Evolutionary conservation across 2,329 filamentous ascomycete species (phyloP).

Genomic region (Trichoderma lentiforme): DNA sequence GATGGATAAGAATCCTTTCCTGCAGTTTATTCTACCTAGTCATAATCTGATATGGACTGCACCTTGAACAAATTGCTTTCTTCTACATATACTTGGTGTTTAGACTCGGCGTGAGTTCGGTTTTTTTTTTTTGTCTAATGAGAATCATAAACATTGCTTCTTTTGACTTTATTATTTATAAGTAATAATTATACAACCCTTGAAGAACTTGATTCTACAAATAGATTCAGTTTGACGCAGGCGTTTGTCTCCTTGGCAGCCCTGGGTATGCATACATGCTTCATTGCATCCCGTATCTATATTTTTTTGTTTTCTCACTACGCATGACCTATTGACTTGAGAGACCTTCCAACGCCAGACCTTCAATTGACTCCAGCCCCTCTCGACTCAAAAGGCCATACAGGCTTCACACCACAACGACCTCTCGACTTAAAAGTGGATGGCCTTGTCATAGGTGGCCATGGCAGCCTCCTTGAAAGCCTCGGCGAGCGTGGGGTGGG

Average conservation of each 20-base stretch:
- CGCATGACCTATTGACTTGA: neutral
- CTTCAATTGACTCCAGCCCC: neutral
- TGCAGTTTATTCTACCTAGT: too few relatives aligned
- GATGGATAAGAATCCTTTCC: too few relatives aligned
- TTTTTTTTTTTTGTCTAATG: too few relatives aligned
- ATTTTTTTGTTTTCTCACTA: slow-evolving; percentile 5
- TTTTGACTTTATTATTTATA: slow-evolving; percentile 13
- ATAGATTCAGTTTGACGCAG: neutral
- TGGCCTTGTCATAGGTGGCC: slow-evolving; percentile 92
- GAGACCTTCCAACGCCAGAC: neutral
- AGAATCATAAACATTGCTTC: neutral
- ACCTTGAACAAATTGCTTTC: too few relatives aligned
- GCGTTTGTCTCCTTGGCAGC: neutral
- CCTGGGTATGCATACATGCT: neutral
- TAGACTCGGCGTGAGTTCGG: neutral
- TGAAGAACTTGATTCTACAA: slow-evolving; percentile 12
- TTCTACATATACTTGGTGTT: neutral
- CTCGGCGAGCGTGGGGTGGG: slow-evolving; percentile 92
- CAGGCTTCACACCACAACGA: neutral
- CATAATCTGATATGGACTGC: too few relatives aligned
- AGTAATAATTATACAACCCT: slow-evolving; percentile 11
- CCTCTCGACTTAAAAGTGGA: slow-evolving; percentile 71
- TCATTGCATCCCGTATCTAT: slow-evolving; percentile 6
- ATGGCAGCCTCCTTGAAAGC: slow-evolving; percentile 99
- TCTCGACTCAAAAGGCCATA: neutral